Percentiles rank a stretch among this genome's conserved stretches.
phyloP scores from a whole-genome alignment of 192 early-diverging fungal genomes.

The Coemansia sp. region DNA sequence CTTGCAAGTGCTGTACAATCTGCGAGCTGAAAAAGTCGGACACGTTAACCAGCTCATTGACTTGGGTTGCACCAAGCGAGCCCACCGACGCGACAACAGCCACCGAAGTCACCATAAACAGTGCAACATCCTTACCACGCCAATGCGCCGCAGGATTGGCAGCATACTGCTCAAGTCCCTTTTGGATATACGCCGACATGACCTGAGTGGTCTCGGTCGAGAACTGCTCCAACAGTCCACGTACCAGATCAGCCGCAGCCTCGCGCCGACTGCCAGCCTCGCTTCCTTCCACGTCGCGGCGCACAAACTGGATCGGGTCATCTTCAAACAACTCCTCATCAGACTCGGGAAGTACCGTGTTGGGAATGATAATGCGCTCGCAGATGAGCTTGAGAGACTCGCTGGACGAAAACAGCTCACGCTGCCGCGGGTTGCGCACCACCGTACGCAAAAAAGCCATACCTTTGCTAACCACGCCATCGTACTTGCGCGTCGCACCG shows the following conservation, averaged over 20 bases:
- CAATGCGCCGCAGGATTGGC: slow-evolving; percentile 72
- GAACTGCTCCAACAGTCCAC: slow-evolving; percentile 88
- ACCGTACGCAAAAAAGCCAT: slow-evolving; percentile 89
- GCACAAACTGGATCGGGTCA: slow-evolving; percentile 93
- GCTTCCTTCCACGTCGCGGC: slow-evolving; percentile 88
- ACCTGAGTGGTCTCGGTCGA: slow-evolving; percentile 82
- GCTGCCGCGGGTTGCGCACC: slow-evolving; percentile 72
- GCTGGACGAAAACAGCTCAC: slow-evolving; percentile 69
- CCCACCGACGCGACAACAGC: slow-evolving; percentile 75
- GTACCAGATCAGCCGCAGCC: slow-evolving; percentile 88
- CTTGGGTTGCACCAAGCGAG: slow-evolving; percentile 82
- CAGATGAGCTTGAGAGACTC: slow-evolving; percentile 81
- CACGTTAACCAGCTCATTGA: slow-evolving; percentile 82
- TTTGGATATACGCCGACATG: slow-evolving; percentile 73
- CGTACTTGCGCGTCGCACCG: slow-evolving; percentile 73
- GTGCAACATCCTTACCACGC: slow-evolving; percentile 95
- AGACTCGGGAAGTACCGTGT: slow-evolving; percentile 79
- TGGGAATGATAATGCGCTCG: slow-evolving; percentile 89
- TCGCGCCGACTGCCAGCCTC: slow-evolving; percentile 92
- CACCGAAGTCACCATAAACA: slow-evolving; percentile 89
- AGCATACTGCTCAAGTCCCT: slow-evolving; percentile 72
- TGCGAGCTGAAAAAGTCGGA: slow-evolving; percentile 81
- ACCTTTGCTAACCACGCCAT: slow-evolving; percentile 85
- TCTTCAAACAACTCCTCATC: slow-evolving; percentile 98
- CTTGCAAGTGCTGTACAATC: slow-evolving; percentile 81